Percentiles rank a stretch among this genome's conserved stretches.
phyloP scores from a whole-genome alignment of 306 rosid genomes.

The Senna siamea region DNA sequence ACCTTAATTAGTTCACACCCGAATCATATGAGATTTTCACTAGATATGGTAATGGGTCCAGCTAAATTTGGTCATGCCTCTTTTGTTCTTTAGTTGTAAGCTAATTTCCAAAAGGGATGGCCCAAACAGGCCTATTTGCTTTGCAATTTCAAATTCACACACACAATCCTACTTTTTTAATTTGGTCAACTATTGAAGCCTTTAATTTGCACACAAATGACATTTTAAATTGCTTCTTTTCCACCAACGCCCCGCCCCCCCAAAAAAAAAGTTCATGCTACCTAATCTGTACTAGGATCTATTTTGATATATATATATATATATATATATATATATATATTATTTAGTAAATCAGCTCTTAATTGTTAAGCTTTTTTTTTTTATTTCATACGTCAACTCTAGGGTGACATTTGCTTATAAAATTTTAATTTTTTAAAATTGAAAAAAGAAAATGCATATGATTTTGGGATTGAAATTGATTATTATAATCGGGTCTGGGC shows the following conservation, averaged over 20 bases:
- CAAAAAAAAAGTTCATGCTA: not conserved
- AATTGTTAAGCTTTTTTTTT: no score
- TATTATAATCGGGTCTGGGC: not conserved
- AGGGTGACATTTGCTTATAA: no score
- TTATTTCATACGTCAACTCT: no score
- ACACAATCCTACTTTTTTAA: not conserved
- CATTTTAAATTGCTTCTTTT: not conserved
- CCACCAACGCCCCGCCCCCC: no score
- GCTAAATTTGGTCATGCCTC: slow-evolving; percentile 14
- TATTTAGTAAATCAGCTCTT: not conserved
- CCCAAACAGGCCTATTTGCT: slow-evolving; percentile 2
- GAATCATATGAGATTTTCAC: slow-evolving; percentile 50
- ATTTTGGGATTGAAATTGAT: not conserved
- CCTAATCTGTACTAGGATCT: not conserved
- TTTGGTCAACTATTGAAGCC: not conserved
- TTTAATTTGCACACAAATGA: no score
- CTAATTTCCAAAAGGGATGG: slow-evolving; percentile 21
- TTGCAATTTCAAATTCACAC: not conserved
- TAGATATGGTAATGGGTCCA: slow-evolving; percentile 42
- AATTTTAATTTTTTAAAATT: no score
- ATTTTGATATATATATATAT: no score
- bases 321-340: no score
- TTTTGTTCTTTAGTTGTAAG: slow-evolving; percentile 12
- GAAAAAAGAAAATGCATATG: not conserved
- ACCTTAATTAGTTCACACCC: slow-evolving; percentile 33